Conservation (phyloP, 768 basidiomycete species). For the Plicaturopsis crispa region DNA sequence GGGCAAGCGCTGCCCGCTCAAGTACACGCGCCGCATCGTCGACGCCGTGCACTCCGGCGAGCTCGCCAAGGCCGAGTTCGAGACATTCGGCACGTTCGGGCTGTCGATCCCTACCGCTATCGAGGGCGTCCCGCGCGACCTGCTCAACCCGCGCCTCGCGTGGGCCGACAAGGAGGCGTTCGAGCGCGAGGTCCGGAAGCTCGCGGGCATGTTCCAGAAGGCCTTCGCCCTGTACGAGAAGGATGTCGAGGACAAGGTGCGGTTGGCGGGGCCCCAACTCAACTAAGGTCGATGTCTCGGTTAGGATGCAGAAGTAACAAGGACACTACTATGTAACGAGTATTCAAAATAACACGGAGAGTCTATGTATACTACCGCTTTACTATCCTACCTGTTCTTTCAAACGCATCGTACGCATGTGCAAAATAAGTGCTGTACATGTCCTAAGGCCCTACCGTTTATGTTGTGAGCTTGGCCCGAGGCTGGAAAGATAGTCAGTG, state of each 20-base stretch:
- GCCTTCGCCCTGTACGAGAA: slow-evolving; percentile 90
- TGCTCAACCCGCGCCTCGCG: slow-evolving; percentile 82
- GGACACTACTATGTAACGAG: no score
- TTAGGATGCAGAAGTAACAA: no score
- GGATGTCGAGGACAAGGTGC: slow-evolving; percentile 76
- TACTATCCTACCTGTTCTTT: no score
- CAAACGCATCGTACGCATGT: no score
- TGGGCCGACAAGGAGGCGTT: slow-evolving; percentile 91
- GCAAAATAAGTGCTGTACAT: no score
- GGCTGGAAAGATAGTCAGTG: no score
- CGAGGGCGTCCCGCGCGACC: slow-evolving; percentile 82
- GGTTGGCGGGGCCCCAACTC: slow-evolving; percentile 85
- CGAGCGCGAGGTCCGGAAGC: slow-evolving; percentile 78
- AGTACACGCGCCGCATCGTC: slow-evolving; percentile 92
- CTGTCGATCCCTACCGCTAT: slow-evolving; percentile 77
- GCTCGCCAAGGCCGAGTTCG: slow-evolving; percentile 81
- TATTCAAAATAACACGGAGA: no score
- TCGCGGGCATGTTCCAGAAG: slow-evolving; percentile 90
- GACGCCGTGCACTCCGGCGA: slow-evolving; percentile 94
- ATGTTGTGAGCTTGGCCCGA: no score
- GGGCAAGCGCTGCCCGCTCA: slow-evolving; percentile 94
- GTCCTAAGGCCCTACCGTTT: no score
- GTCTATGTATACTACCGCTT: no score
- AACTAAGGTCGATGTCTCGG: no score
- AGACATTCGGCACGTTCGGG: slow-evolving; percentile 77